Base-by-base conservation (phyloP, 2,329 filamentous ascomycete genomes). In the Chrysosporium keratinophilum region DNA sequence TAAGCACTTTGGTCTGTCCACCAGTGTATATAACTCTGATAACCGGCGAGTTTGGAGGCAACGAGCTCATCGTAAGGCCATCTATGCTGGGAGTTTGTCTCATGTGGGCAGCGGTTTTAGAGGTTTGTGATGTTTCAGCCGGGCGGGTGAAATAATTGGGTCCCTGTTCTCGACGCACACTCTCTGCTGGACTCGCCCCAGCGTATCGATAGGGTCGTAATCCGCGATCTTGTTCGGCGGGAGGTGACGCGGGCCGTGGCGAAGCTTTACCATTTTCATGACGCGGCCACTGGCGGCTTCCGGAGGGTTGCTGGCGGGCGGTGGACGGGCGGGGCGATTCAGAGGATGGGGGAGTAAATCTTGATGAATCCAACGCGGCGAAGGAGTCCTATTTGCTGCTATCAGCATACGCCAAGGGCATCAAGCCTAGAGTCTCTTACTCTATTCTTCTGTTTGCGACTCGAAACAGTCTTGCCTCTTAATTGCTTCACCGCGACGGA, bases 11-110 rank as follows among this genome's bases (percentile, higher is more conserved):
- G 46, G 89, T 95, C 57, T 89, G 83, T 50, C 90, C 93, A 58
- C 84, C 88, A 47, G 89, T 93, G 60, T 87, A 95, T 65, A 97
- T 95, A 61, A 96, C 88, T 58, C 90, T 82, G 59, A 97, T 95
- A 57, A 95, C 82, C 56, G 90, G 86, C 68, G 94, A 88, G 69
- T 89, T 87, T 59, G 84, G 79, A 54, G 90, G 90, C 64, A 96
- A 74, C 56, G 85, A 85, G 60, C 88, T 87, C 79, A 91, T 93
- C 59, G 91, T 83, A 61, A 88, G 84, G 58, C 84, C 85, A 69
- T 96, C 90, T 64, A 91, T 78, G 69, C 88, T 95, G 52, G 86
- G 87, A 63, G 86, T 86, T 61, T 87, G 87, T 64, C 87, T 82
- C 52, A 85, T 81, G 69, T 95, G 88, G 55, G 76, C 77, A 68